Percentiles rank a stretch among this genome's conserved stretches.
Evolutionary conservation across 305 asterid genomes (phyloP).

Genomic region (Withania somnifera): DNA sequence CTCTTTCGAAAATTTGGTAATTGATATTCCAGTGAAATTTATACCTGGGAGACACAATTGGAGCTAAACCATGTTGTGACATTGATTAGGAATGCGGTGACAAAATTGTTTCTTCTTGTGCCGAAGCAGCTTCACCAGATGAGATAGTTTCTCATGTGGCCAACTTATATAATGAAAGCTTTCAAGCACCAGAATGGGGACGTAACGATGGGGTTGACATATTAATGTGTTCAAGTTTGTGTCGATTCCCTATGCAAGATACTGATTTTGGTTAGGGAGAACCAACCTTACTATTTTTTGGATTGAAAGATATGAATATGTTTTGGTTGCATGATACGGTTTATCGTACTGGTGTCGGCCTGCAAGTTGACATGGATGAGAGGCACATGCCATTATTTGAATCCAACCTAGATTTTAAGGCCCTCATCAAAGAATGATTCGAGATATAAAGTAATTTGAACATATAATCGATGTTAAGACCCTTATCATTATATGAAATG

Average conservation of each 20-base stretch:
- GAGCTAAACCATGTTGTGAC: neutral
- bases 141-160: neutral
- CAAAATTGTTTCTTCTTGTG: neutral
- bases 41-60: neutral
- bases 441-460: neutral
- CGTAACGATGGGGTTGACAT: neutral
- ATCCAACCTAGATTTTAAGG: neutral
- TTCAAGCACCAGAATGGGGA: neutral
- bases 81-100: neutral
- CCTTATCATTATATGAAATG: no score
- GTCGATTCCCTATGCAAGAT: conserved; percentile 24
- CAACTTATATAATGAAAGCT: conserved; percentile 8
- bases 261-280: conserved; percentile 33
- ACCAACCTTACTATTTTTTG: conserved; percentile 2
- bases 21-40: neutral
- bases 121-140: neutral
- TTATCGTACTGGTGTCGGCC: neutral
- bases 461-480: no score
- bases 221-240: conserved; percentile 21
- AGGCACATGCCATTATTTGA: neutral
- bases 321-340: neutral
- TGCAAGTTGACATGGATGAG: neutral
- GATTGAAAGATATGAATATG: neutral
- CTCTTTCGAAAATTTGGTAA: neutral
- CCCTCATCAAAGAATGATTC: no score